Conservation (phyloP, 2,329 filamentous ascomycete species). For the Cordyceps cicadae region DNA sequence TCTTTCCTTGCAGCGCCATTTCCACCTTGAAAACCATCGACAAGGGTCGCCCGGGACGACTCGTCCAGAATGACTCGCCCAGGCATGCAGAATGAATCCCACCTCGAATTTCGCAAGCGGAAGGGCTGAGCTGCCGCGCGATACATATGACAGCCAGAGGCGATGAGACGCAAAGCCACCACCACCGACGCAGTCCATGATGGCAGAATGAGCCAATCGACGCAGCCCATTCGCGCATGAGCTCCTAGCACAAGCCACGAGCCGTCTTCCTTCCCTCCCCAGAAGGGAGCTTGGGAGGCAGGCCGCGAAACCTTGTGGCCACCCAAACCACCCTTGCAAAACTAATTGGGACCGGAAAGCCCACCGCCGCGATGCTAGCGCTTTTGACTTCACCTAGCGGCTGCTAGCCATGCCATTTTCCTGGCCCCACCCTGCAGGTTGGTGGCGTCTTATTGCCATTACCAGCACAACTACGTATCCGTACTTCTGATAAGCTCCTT, state of each 20-base stretch:
- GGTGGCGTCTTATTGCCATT: neutral
- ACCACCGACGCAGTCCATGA: slow-evolving; percentile 3
- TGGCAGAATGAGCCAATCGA: slow-evolving; percentile 4
- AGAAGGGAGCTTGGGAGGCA: neutral
- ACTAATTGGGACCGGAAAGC: neutral
- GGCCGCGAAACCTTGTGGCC: neutral
- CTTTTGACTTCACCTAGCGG: neutral
- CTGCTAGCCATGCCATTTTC: neutral
- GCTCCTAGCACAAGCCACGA: slow-evolving; percentile 1
- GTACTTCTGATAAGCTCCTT: neutral
- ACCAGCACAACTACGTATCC: neutral
- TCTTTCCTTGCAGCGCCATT: neutral
- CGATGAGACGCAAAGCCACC: neutral
- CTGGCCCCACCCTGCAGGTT: neutral
- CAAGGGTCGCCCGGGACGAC: neutral
- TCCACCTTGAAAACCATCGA: neutral
- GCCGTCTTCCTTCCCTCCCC: neutral
- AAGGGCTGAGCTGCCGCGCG: neutral
- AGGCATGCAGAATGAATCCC: neutral
- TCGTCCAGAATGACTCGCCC: neutral
- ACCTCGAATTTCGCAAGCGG: neutral
- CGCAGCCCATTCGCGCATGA: slow-evolving; percentile 5
- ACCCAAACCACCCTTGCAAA: neutral
- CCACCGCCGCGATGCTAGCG: slow-evolving; percentile 2
- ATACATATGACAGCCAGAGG: neutral